Conservation (phyloP, 1,284 basidiomycete genomes). For the Ustilago tritici region DNA sequence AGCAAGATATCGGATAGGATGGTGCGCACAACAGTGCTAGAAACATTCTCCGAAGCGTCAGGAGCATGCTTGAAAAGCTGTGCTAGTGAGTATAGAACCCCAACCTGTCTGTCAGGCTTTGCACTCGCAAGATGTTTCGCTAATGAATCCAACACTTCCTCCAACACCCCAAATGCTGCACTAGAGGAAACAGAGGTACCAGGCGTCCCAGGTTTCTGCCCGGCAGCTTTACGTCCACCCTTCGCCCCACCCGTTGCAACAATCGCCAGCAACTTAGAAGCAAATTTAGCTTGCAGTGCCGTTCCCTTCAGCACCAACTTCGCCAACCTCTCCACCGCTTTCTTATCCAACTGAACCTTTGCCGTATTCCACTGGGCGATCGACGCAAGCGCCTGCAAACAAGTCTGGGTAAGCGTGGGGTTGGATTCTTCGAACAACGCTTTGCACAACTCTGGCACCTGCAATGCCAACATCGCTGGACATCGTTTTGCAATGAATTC, state of each 20-base stretch:
- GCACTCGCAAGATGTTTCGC: slow-evolving; percentile 74
- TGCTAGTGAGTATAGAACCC: slow-evolving; percentile 79
- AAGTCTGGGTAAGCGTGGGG: slow-evolving; percentile 75
- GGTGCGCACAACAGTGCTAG: slow-evolving; percentile 81
- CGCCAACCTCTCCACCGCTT: slow-evolving; percentile 76
- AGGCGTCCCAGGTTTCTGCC: slow-evolving; percentile 25
- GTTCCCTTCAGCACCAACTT: slow-evolving; percentile 77
- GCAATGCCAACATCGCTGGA: slow-evolving; percentile 79
- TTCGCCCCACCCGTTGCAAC: slow-evolving; percentile 46
- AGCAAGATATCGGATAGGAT: slow-evolving; percentile 72
- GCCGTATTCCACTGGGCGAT: slow-evolving; percentile 34
- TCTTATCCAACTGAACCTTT: slow-evolving; percentile 56
- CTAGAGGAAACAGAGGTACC: slow-evolving; percentile 35
- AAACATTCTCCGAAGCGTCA: slow-evolving; percentile 80
- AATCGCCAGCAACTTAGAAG: slow-evolving; percentile 79
- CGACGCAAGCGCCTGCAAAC: slow-evolving; percentile 42
- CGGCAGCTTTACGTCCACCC: slow-evolving; percentile 31
- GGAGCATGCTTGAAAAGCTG: slow-evolving; percentile 81
- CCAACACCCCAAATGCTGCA: slow-evolving; percentile 44
- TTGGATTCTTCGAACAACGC: slow-evolving; percentile 77
- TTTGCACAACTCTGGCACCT: slow-evolving; percentile 81
- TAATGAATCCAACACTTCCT: slow-evolving; percentile 73
- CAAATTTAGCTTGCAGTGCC: slow-evolving; percentile 84
- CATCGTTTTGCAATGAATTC: slow-evolving; percentile 81
- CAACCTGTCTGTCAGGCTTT: slow-evolving; percentile 75